Conservation (phyloP, 2,329 filamentous ascomycete genomes). For the Paracoccidioides brasiliensis region DNA sequence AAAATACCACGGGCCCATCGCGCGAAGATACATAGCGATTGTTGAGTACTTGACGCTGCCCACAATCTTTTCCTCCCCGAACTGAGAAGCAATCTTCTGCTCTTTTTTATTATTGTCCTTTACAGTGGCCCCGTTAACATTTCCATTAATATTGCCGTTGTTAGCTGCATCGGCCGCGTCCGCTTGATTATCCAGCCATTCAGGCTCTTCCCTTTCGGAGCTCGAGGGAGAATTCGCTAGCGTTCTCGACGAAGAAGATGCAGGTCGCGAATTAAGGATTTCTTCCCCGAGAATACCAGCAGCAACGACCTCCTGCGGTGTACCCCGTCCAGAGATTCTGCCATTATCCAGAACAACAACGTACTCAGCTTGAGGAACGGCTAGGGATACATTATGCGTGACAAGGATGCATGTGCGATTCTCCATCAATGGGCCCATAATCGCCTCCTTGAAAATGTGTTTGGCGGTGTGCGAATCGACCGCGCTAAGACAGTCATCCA, state of each 20-base stretch:
- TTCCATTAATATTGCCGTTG: constrained; percentile 29
- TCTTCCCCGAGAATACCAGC: constrained; percentile 88
- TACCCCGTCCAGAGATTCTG: constrained; percentile 62
- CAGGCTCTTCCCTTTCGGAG: constrained; percentile 42
- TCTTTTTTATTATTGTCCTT: constrained; percentile 30
- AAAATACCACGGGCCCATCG: constrained; percentile 97
- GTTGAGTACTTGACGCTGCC: constrained; percentile 83
- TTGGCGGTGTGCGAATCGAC: constrained; percentile 96
- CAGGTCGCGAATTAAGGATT: constrained; percentile 58
- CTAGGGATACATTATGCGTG: constrained; percentile 87
- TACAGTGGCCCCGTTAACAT: constrained; percentile 20
- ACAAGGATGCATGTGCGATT: constrained; percentile 86
- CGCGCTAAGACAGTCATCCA: constrained; percentile 91
- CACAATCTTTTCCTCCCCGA: constrained; percentile 64
- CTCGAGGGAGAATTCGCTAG: constrained; percentile 65
- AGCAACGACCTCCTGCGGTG: constrained; percentile 61
- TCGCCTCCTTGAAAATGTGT: constrained; percentile 92
- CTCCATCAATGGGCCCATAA: constrained; percentile 78
- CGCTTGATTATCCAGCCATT: constrained; percentile 35
- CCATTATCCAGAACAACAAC: constrained; percentile 84
- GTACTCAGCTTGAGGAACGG: constrained; percentile 64
- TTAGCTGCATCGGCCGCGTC: constrained; percentile 21
- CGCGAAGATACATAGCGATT: constrained; percentile 67
- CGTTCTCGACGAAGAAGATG: constrained; percentile 55
- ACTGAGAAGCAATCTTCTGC: constrained; percentile 32